Conservation (phyloP, 2,329 filamentous ascomycete genomes). For the Stachybotrys chartarum region DNA sequence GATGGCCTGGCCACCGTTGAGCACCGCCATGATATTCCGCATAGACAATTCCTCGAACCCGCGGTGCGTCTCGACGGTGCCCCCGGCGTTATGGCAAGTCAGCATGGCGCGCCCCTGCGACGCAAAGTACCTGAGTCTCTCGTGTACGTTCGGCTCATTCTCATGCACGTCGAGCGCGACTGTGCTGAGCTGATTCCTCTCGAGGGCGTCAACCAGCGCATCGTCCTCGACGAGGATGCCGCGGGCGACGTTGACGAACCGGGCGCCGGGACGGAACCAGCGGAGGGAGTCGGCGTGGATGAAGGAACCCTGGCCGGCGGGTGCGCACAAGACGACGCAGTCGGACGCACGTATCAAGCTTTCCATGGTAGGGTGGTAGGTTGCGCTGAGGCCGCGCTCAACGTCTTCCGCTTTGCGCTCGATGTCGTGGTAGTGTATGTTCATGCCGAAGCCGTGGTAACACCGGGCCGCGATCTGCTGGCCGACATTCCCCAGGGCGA, state of each 20-base stretch:
- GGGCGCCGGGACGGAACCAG: slow-evolving; percentile 44
- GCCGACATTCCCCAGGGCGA: slow-evolving; percentile 64
- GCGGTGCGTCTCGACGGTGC: slow-evolving; percentile 58
- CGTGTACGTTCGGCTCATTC: slow-evolving; percentile 48
- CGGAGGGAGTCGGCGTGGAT: slow-evolving; percentile 40
- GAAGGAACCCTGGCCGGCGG: slow-evolving; percentile 38
- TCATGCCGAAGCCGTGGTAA: slow-evolving; percentile 55
- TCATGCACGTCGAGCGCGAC: slow-evolving; percentile 60
- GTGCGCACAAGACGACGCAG: slow-evolving; percentile 56
- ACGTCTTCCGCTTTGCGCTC: slow-evolving; percentile 36
- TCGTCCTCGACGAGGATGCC: slow-evolving; percentile 60
- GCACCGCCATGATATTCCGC: slow-evolving; percentile 56
- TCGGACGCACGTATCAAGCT: slow-evolving; percentile 46
- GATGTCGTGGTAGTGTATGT: slow-evolving; percentile 56
- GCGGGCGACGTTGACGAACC: slow-evolving; percentile 60
- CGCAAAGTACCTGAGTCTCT: slow-evolving; percentile 33
- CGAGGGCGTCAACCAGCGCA: slow-evolving; percentile 52
- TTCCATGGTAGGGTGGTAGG: slow-evolving; percentile 43
- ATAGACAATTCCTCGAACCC: slow-evolving; percentile 62
- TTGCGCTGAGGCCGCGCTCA: slow-evolving; percentile 34
- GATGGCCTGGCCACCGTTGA: slow-evolving; percentile 41
- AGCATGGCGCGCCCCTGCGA: slow-evolving; percentile 42
- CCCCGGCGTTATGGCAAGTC: slow-evolving; percentile 62
- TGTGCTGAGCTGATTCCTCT: slow-evolving; percentile 38
- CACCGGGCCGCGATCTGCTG: slow-evolving; percentile 50